Evolutionary conservation across 352 stramenopile species (phyloP).

Genomic region (Globisporangium nunn): DNA sequence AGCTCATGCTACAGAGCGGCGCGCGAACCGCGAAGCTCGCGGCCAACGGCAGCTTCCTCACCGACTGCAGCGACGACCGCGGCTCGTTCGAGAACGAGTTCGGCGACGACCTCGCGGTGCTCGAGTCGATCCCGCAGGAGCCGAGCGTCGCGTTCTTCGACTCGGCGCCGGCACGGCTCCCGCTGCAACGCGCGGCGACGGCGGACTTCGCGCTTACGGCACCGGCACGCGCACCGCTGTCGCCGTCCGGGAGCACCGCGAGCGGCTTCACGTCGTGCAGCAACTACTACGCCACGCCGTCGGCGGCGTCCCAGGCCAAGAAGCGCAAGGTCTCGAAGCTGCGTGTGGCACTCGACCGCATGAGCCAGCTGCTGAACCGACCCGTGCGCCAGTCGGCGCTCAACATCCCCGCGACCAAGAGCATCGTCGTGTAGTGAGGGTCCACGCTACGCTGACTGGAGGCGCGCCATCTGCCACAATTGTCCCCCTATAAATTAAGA

Average conservation of each 20-base stretch:
- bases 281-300: conserved; percentile 16
- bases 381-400: conserved; percentile 64
- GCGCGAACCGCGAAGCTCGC: neutral
- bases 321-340: conserved; percentile 67
- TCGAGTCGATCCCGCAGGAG: conserved; percentile 17
- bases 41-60: conserved; percentile 33
- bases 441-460: neutral
- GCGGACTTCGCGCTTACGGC: conserved; percentile 9
- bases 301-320: conserved; percentile 23
- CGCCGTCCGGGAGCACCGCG: conserved; percentile 10
- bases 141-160: conserved; percentile 10
- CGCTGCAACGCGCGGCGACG: conserved; percentile 9
- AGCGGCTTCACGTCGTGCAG: conserved; percentile 25
- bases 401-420: conserved; percentile 52
- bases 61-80: conserved; percentile 21
- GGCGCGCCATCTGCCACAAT: too few relatives aligned
- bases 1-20: neutral
- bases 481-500: neutral
- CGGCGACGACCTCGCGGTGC: conserved; percentile 7
- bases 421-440: conserved; percentile 62
- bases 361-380: conserved; percentile 69
- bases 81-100: conserved; percentile 35
- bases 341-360: conserved; percentile 50
- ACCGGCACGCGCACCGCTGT: conserved; percentile 6
- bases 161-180: neutral